Percentiles rank a stretch among this genome's conserved stretches.
phyloP scores from a whole-genome alignment of 2,329 filamentous ascomycete species.

The Orbilia javanica region DNA sequence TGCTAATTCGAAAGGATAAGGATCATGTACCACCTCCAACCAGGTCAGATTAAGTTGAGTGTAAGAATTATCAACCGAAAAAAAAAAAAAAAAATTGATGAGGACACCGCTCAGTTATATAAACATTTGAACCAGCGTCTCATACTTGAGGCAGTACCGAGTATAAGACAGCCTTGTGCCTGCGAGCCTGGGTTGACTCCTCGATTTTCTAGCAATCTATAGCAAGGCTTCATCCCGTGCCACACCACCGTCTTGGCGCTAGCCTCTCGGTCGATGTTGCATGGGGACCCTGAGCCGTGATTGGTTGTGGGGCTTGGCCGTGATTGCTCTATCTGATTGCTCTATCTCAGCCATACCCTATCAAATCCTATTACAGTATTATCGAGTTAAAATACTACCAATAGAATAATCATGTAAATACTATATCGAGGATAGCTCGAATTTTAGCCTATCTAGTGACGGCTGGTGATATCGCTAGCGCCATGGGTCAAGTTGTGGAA shows the following conservation, averaged over 20 bases:
- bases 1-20: no score
- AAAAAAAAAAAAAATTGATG: background rate
- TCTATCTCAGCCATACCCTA: no score
- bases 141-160: no score
- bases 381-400: background rate
- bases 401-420: background rate
- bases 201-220: background rate
- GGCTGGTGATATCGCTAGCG: no score
- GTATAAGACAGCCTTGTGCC: background rate
- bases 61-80: no score
- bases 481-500: no score
- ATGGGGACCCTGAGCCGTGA: background rate
- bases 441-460: background rate
- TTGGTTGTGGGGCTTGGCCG: background rate
- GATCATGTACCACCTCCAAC: no score
- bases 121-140: background rate
- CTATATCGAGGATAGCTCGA: background rate
- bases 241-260: conserved; percentile 9
- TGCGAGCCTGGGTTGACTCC: no score
- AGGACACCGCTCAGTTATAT: no score
- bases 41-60: no score
- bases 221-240: background rate
- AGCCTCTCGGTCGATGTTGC: background rate
- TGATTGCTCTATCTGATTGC: background rate
- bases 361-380: background rate